phyloP scores from a whole-genome alignment of 805 yeast species.

The Pichia californica region DNA sequence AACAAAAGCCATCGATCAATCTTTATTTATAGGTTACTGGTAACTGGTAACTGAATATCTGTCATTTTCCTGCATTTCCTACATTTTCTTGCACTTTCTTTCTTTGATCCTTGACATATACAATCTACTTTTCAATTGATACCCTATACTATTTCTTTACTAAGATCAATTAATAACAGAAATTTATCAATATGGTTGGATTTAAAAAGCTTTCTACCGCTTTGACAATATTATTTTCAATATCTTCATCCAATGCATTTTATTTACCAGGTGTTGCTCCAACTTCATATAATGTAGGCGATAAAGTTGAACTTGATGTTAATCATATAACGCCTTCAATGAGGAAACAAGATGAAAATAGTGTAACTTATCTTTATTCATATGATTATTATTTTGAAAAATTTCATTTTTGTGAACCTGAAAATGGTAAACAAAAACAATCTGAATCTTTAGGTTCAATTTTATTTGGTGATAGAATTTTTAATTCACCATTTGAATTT shows the following conservation, averaged over 20 bases:
- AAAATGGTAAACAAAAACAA: conserved; percentile 59
- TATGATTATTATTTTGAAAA: conserved; percentile 79
- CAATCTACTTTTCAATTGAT: no score
- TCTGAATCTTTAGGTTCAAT: conserved; percentile 89
- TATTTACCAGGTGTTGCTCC: conserved; percentile 97
- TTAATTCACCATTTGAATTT: conserved; percentile 82
- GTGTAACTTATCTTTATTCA: conserved; percentile 57
- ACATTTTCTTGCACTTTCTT: no score
- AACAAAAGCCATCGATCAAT: no score
- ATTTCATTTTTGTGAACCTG: conserved; percentile 80
- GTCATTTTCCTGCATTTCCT: no score
- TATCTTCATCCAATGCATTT: conserved; percentile 34
- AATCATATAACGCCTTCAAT: conserved; percentile 85
- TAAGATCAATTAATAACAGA: background rate
- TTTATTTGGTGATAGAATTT: conserved; percentile 91
- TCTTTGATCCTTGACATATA: no score
- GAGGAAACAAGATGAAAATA: conserved; percentile 33
- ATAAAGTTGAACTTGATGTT: conserved; percentile 69
- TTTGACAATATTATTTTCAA: background rate
- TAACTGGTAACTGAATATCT: no score
- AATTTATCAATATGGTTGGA: background rate
- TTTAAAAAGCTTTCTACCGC: background rate
- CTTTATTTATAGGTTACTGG: no score
- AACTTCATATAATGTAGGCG: conserved; percentile 71
- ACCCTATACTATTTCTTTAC: no score